phyloP scores from a whole-genome alignment of 2,329 filamentous ascomycete species.

The Intubia oerlemansii region DNA sequence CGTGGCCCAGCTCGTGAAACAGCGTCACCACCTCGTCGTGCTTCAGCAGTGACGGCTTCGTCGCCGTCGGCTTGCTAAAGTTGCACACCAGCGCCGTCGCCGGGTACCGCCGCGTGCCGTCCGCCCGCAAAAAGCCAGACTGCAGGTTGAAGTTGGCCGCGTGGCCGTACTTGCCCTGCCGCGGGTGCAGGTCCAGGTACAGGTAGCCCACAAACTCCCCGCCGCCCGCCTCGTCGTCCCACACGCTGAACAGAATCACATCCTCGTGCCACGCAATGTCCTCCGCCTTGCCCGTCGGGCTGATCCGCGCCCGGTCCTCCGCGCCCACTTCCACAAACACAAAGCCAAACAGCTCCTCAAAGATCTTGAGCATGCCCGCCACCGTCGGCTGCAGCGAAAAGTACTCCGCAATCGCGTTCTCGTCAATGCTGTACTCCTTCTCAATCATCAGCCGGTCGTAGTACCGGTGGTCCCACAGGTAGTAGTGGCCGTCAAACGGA shows the following conservation, averaged over 20 bases:
- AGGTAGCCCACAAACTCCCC: conserved; percentile 60
- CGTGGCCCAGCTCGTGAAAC: conserved; percentile 58
- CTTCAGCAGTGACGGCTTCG: conserved; percentile 60
- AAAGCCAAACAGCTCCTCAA: conserved; percentile 63
- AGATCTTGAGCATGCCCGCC: conserved; percentile 60
- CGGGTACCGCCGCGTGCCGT: conserved; percentile 53
- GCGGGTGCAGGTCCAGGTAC: conserved; percentile 62
- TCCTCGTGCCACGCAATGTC: conserved; percentile 69
- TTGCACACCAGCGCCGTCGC: conserved; percentile 69
- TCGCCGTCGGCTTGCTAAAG: conserved; percentile 59
- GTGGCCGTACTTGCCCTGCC: conserved; percentile 66
- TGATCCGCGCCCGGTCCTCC: conserved; percentile 42
- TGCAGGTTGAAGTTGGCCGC: conserved; percentile 71
- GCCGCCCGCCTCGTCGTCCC: conserved; percentile 54
- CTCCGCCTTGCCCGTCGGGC: conserved; percentile 43
- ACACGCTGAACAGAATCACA: conserved; percentile 65
- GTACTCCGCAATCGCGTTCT: conserved; percentile 63
- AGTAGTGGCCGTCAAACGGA: conserved; percentile 47
- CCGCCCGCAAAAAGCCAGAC: conserved; percentile 43
- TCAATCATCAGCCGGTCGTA: conserved; percentile 67
- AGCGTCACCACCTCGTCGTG: conserved; percentile 67
- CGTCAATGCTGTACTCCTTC: conserved; percentile 59
- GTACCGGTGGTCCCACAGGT: conserved; percentile 64
- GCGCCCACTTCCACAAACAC: conserved; percentile 52
- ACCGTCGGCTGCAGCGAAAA: conserved; percentile 60